Evolutionary conservation across 2,329 filamentous ascomycete species (phyloP), one percentile per base, ranked within the genome.

Genomic region (Diaporthe capsici): DNA sequence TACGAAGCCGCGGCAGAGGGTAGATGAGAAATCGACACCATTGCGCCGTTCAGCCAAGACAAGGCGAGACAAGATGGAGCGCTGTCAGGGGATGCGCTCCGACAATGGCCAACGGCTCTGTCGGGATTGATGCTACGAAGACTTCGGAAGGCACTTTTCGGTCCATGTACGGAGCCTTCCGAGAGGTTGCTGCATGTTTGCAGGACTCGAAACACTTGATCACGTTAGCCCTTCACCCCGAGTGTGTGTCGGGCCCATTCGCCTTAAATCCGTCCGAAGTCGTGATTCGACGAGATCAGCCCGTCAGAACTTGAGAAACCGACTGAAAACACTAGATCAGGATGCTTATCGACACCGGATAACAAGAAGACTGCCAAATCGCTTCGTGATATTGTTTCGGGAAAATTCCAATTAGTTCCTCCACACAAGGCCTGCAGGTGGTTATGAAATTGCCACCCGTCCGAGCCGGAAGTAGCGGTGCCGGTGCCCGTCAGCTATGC

Each of bases 221-320:
- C 65, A 68, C 47, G 22, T 53, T 53, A 49, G 65, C 65, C 31
- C 65, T 68, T 68, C 65, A 42, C 65, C 47, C 44, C 47, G 65
- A 55, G 22, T 53, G 37, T 53, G 65, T 68, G 34, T 68, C 65
- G 65, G 65, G 47, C 47, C 31, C 65, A 53, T 68, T 68, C 65
- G 47, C 65, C 65, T 51, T 68, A 53, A 68, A 53, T 68, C n/a
- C 65, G n/a, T 68, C 65, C 39, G 65, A 68, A 68, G 65, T 68
- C 34, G 22, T 68, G 65, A 68, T 68, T 68, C 34, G 74, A 47
- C 60, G 25, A 49, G 3, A 70, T 28, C 68, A 34, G 53, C 68
- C 51, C 68, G 53, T 57, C 68, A 71, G 68, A 71, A 71, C 68
- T 71, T 71, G 37, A 71, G 68, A 71, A 71, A 58, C 51, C 37